phyloP scores from a whole-genome alignment of 805 yeast genomes.

The Debaryomyces hansenii region DNA sequence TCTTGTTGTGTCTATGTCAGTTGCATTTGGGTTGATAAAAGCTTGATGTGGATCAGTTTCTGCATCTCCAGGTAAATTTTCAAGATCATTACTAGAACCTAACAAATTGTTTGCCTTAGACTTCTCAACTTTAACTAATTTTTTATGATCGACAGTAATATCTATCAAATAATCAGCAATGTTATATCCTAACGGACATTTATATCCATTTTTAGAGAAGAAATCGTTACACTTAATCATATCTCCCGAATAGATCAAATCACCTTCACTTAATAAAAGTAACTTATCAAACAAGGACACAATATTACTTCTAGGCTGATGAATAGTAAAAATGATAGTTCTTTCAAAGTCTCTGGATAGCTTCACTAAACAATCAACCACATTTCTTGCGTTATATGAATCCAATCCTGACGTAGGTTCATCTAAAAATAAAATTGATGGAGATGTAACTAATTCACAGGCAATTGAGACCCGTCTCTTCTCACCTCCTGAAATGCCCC shows the following conservation, averaged over 20 bases:
- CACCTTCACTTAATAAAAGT: conserved; percentile 79
- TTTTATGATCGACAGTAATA: conserved; percentile 68
- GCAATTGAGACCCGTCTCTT: conserved; percentile 83
- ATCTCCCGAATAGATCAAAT: conserved; percentile 84
- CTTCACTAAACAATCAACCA: conserved; percentile 78
- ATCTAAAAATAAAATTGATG: conserved; percentile 70
- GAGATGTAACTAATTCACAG: conserved; percentile 70
- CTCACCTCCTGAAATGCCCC: conserved; percentile 76
- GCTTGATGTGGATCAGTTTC: conserved; percentile 24
- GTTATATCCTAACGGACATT: conserved; percentile 87
- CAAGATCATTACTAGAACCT: conserved; percentile 1
- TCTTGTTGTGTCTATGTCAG: conserved; percentile 58
- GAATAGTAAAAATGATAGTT: conserved; percentile 90
- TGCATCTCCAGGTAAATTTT: not conserved
- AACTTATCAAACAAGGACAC: conserved; percentile 87
- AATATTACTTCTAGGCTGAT: conserved; percentile 95
- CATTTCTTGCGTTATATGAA: conserved; percentile 89
- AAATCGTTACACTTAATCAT: conserved; percentile 72
- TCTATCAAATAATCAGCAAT: conserved; percentile 93
- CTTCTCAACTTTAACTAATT: conserved; percentile 22
- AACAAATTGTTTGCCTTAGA: conserved; percentile 3
- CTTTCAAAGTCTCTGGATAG: conserved; percentile 79
- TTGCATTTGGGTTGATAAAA: conserved; percentile 20
- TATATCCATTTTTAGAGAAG: conserved; percentile 71
- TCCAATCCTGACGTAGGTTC: conserved; percentile 97